A percentile compares a stretch with the other conserved stretches of the same genome.
These are phyloP conservation scores for Tylopilus rubrobrunneus DNA, from an alignment of 768 basidiomycete genomes.

Conservation along the genomic window DNA sequence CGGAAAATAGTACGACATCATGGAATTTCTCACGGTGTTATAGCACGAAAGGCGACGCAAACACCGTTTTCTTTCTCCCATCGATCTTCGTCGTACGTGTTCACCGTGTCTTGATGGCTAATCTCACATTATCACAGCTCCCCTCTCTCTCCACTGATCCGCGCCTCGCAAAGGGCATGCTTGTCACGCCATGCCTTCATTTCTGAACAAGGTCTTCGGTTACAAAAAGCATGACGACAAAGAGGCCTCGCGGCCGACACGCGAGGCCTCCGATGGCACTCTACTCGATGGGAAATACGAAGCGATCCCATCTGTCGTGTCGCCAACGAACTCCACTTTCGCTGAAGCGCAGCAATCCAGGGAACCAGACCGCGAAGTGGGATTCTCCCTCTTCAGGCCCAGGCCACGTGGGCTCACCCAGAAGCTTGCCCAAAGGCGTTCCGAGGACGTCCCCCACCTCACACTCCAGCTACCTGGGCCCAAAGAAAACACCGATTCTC, in stretches of 20 bases:
- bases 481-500: slow-evolving; percentile 44
- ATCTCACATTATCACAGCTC: background rate
- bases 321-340: slow-evolving; percentile 30
- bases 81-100: slow-evolving; percentile 4
- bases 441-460: slow-evolving; percentile 45
- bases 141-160: slow-evolving; percentile 11
- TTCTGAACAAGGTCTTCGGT: slow-evolving; percentile 75
- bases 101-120: background rate
- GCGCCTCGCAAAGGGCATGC: slow-evolving; percentile 13
- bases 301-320: slow-evolving; percentile 50
- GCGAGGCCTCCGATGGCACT: slow-evolving; percentile 37
- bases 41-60: background rate
- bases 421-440: slow-evolving; percentile 26
- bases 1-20: background rate
- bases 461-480: slow-evolving; percentile 58
- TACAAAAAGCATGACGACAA: slow-evolving; percentile 65
- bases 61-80: background rate
- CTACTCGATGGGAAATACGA: slow-evolving; percentile 76
- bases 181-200: slow-evolving; percentile 48
- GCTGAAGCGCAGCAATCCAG: slow-evolving; percentile 22
- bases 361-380: slow-evolving; percentile 40
- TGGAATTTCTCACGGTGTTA: slow-evolving; percentile 15
- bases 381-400: slow-evolving; percentile 48
- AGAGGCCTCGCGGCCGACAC: slow-evolving; percentile 29
- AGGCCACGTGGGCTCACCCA: slow-evolving; percentile 38